Evolutionary conservation across 495 filamentous ascomycete species (phyloP), one percentile per base, ranked within the genome.

Genomic region (Neurospora terricola): DNA sequence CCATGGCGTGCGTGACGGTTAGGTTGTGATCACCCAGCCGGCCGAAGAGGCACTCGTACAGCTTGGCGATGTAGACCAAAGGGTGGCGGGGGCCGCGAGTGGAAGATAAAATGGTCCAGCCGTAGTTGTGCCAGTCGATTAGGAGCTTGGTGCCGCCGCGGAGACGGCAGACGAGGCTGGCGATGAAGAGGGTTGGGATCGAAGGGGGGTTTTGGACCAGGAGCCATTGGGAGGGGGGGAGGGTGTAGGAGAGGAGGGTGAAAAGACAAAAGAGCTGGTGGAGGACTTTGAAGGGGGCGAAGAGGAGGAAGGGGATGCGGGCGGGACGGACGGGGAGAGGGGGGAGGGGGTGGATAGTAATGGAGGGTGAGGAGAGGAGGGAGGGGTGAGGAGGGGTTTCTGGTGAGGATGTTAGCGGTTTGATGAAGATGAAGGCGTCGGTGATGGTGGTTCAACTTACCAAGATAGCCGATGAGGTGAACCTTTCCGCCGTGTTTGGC

Each of bases 41-140:
- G 69, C 91, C 89, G 69, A 97, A 88, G 18, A 83, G 76, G 43
- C 82, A 86, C 78, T 99, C 96, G 80, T 97, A 97, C 77, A 88
- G 84, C 69, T 88, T 88, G 3, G 94, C 91, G 23, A 95, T 77
- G 71, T 76, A 83, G 18, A 98, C 94, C 9, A 98, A 86, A 0
- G 92, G 93, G 79, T 97, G 95, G 72, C 62, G 86, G 81, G 45
- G 90, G 78, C 83, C 93, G 88, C 78, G 92, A 76, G 76, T 86
- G 48, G 81, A 80, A 30, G 92, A 89, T 5, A 99, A 89, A 73
- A 98, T 95, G n/a, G 92, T 94, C 86, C 93, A 97, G 74, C 96
- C 95, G 81, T 97, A 97, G 81, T 99, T 99, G 84, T 99, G 96
- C 96, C 96, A 99, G 82, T 99, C 96, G 72, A 98, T 93, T 42